Conservation (phyloP, 257 asterid species). For the Nicotiana sylvestris region DNA sequence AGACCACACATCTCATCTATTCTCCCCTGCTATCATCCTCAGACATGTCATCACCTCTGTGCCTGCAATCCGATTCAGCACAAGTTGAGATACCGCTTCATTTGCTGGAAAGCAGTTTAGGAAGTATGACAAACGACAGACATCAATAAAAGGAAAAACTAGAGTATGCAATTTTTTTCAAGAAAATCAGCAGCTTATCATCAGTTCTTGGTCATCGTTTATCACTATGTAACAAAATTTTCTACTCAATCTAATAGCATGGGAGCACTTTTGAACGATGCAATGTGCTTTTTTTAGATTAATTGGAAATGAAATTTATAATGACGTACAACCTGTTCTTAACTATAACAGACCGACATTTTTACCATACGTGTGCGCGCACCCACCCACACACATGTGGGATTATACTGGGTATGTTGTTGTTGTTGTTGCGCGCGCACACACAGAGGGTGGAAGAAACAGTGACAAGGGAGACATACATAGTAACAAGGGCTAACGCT, state of each 20-base stretch:
- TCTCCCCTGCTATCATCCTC: slow-evolving; percentile 56
- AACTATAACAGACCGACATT: no score
- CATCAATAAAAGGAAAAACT: neutral
- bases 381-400: no score
- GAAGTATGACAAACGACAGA: neutral
- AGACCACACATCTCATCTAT: slow-evolving; percentile 26
- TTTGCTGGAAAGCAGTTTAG: neutral
- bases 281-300: neutral
- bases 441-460: no score
- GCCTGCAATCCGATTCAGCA: slow-evolving; percentile 43
- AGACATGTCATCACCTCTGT: slow-evolving; percentile 59
- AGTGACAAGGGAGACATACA: no score
- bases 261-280: neutral
- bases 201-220: neutral
- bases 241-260: neutral
- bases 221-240: neutral
- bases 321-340: no score
- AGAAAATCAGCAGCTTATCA: neutral
- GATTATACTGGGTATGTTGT: no score
- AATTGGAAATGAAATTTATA: no score
- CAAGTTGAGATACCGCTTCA: neutral
- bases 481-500: no score
- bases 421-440: no score
- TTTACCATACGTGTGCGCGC: no score
- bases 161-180: neutral